phyloP scores from a whole-genome alignment of 208 protist species.

The Angomonas desouzai region DNA sequence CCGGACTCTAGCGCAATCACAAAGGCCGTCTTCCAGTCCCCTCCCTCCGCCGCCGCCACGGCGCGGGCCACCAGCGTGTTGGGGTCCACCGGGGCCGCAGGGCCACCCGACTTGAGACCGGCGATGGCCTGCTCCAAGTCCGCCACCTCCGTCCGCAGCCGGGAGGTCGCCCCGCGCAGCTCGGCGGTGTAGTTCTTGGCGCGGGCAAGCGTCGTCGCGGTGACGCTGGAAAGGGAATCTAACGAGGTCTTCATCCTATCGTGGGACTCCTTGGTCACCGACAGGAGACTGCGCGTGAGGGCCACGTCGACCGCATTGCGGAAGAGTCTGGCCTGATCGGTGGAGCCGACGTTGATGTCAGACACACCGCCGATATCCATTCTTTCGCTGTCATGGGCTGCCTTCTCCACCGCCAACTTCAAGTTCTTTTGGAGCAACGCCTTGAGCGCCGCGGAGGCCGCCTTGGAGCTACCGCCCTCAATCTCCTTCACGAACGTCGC shows the following conservation, averaged over 20 bases:
- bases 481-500: slow-evolving; percentile 63
- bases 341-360: slow-evolving; percentile 47
- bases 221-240: slow-evolving; percentile 28
- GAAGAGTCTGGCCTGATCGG: slow-evolving; percentile 56
- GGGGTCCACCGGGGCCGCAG: slow-evolving; percentile 33
- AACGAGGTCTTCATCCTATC: slow-evolving; percentile 32
- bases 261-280: slow-evolving; percentile 27
- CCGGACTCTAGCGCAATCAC: slow-evolving; percentile 59
- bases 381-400: slow-evolving; percentile 49
- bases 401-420: slow-evolving; percentile 63
- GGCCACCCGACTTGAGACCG: slow-evolving; percentile 25
- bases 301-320: slow-evolving; percentile 47
- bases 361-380: slow-evolving; percentile 33
- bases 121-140: slow-evolving; percentile 38
- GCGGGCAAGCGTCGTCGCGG: slow-evolving; percentile 21
- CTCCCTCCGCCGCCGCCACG: slow-evolving; percentile 46
- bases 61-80: slow-evolving; percentile 60
- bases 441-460: slow-evolving; percentile 56
- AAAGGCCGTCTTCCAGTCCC: slow-evolving; percentile 70
- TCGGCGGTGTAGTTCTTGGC: slow-evolving; percentile 32
- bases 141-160: slow-evolving; percentile 44
- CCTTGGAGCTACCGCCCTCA: slow-evolving; percentile 43
- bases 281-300: slow-evolving; percentile 32
- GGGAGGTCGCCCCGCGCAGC: slow-evolving; percentile 33
- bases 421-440: slow-evolving; percentile 59